Evolutionary conservation across 441 rosid genomes (phyloP).

Genomic region (Aquilaria agallochum): DNA sequence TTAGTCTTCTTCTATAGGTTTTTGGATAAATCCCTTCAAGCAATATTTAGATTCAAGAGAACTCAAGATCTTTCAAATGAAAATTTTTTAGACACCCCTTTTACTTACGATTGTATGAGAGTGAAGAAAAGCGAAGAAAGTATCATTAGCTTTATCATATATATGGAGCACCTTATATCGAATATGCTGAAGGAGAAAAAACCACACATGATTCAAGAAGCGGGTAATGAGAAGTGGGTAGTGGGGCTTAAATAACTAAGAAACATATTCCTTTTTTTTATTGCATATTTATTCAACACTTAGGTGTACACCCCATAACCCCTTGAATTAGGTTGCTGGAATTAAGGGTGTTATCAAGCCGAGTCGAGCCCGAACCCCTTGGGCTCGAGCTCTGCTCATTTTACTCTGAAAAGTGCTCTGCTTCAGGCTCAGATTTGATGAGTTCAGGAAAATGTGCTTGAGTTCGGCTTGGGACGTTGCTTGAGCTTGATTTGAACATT

Average conservation of each 20-base stretch:
- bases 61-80: conserved; percentile 75
- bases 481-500: no score
- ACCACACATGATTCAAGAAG: conserved; percentile 40
- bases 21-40: conserved; percentile 90
- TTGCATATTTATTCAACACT: conserved; percentile 73
- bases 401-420: no score
- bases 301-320: conserved; percentile 22
- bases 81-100: conserved; percentile 60
- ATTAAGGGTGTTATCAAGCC: no score
- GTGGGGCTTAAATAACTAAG: conserved; percentile 52
- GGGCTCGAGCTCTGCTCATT: no score
- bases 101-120: conserved; percentile 78
- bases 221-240: conserved; percentile 33
- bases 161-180: conserved; percentile 39
- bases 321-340: background rate
- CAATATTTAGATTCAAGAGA: conserved; percentile 87
- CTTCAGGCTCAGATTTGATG: no score
- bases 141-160: conserved; percentile 83
- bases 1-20: conserved; percentile 39
- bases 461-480: no score
- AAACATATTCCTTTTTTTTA: conserved; percentile 61
- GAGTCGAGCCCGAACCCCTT: no score
- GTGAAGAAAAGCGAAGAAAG: conserved; percentile 27
- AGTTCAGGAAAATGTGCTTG: no score
- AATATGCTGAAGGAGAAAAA: conserved; percentile 35